Conservation (phyloP, 345 rosid species). For the Gynandropsis gynandra region DNA sequence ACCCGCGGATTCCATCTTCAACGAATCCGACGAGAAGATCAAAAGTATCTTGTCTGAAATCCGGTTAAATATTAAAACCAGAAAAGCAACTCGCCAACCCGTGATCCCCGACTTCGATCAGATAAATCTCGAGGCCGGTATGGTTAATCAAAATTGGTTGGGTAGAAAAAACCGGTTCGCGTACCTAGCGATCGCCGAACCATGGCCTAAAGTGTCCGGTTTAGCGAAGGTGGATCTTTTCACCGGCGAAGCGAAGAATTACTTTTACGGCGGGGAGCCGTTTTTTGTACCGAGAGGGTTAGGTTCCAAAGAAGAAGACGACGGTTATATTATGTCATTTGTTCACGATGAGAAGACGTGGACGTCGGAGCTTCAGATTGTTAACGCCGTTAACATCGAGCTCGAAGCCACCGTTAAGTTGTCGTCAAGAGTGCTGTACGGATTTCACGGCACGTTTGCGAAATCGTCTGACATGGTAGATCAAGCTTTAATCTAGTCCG, state of each 20-base stretch:
- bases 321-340: constrained; percentile 68
- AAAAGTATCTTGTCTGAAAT: constrained; percentile 76
- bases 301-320: constrained; percentile 50
- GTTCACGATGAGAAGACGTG: constrained; percentile 78
- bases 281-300: constrained; percentile 49
- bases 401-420: constrained; percentile 63
- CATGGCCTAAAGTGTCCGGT: constrained; percentile 93
- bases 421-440: constrained; percentile 91
- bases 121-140: constrained; percentile 92
- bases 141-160: constrained; percentile 74
- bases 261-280: constrained; percentile 87
- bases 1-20: constrained; percentile 92
- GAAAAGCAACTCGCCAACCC: constrained; percentile 61
- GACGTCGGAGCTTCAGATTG: constrained; percentile 78
- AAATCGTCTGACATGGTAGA: constrained; percentile 50
- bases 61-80: constrained; percentile 69
- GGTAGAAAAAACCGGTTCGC: constrained; percentile 78
- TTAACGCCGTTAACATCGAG: constrained; percentile 54
- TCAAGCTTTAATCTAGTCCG: constrained; percentile 52
- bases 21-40: constrained; percentile 75
- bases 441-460: constrained; percentile 89
- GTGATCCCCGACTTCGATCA: constrained; percentile 51
- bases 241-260: constrained; percentile 55
- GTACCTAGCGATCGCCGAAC: constrained; percentile 83
- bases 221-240: constrained; percentile 80